Conservation (phyloP, 73 alveolate species). For the Paramecium primaurelia region DNA sequence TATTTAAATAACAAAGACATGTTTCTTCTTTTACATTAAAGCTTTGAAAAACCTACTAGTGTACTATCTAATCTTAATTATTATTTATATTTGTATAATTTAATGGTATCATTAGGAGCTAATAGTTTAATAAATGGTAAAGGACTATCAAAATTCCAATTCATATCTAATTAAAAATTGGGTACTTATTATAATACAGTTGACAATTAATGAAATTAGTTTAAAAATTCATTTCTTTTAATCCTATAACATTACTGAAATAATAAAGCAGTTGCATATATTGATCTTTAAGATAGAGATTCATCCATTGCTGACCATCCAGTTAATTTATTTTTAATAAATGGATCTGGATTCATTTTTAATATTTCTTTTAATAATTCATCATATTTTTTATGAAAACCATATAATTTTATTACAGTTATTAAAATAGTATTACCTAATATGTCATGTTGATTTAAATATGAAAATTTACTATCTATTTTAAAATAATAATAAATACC, state of each 20-base stretch:
- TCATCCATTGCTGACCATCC: slow-evolving; percentile 54
- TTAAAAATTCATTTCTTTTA: not conserved
- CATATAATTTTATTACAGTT: not conserved
- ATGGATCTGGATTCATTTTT: slow-evolving; percentile 42
- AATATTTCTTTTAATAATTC: slow-evolving; percentile 24
- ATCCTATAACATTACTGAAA: slow-evolving; percentile 24
- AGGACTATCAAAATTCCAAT: slow-evolving; percentile 51
- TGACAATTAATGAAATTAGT: not conserved
- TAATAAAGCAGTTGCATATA: slow-evolving; percentile 36
- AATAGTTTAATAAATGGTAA: slow-evolving; percentile 18
- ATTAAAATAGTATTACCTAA: slow-evolving; percentile 9
- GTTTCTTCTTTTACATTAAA: slow-evolving; percentile 30
- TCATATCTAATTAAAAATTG: slow-evolving; percentile 11
- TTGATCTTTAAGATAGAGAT: slow-evolving; percentile 30
- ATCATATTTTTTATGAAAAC: not conserved
- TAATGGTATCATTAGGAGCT: slow-evolving; percentile 45
- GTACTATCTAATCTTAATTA: slow-evolving; percentile 23
- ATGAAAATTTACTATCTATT: not conserved
- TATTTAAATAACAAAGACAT: not conserved
- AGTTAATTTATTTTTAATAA: slow-evolving; percentile 1
- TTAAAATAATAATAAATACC: not conserved
- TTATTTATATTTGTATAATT: slow-evolving; percentile 35
- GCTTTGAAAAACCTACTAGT: slow-evolving; percentile 15
- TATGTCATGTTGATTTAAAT: not conserved
- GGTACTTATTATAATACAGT: not conserved